Evolutionary conservation across 441 rosid genomes (phyloP).

Genomic region (Hura crepitans): DNA sequence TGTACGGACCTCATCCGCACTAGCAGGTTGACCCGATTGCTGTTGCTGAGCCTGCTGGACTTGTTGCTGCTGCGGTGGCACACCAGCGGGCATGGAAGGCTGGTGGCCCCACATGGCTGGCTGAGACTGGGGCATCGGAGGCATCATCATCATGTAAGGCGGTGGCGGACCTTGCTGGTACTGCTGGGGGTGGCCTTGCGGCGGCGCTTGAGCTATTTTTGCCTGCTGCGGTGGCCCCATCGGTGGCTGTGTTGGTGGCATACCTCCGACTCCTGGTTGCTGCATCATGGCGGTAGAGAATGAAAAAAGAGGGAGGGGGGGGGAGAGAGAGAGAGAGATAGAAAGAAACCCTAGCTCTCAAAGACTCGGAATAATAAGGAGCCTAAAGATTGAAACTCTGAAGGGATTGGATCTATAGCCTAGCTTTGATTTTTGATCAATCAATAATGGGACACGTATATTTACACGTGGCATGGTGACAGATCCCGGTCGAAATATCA

Average conservation of each 20-base stretch:
- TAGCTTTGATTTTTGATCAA: slow-evolving; percentile 1
- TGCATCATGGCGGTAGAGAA: slow-evolving; percentile 42
- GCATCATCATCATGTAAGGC: slow-evolving; percentile 61
- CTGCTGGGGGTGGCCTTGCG: slow-evolving; percentile 35
- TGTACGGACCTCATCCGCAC: slow-evolving; percentile 52
- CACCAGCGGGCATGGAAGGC: slow-evolving; percentile 27
- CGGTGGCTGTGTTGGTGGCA: slow-evolving; percentile 35
- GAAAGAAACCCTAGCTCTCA: slow-evolving; percentile 34
- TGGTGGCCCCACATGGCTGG: slow-evolving; percentile 45
- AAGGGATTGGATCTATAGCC: not conserved
- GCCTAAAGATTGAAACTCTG: not conserved
- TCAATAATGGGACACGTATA: slow-evolving; percentile 2
- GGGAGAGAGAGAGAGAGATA: not conserved
- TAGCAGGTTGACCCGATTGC: slow-evolving; percentile 34
- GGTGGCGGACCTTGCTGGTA: slow-evolving; percentile 31
- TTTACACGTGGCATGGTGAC: slow-evolving; percentile 12
- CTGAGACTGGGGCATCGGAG: slow-evolving; percentile 35
- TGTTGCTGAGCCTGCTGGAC: slow-evolving; percentile 25
- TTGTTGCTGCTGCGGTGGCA: slow-evolving; percentile 22
- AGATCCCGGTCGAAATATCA: not conserved
- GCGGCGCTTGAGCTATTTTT: slow-evolving; percentile 28
- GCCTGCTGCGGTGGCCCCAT: slow-evolving; percentile 43
- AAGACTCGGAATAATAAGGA: not conserved
- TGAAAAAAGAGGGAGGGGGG: no score
- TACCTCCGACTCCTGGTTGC: slow-evolving; percentile 54